These are phyloP conservation scores for Tolypocladium nubicola DNA, from an alignment of 2,329 filamentous ascomycete species.

Conservation along the genomic window DNA sequence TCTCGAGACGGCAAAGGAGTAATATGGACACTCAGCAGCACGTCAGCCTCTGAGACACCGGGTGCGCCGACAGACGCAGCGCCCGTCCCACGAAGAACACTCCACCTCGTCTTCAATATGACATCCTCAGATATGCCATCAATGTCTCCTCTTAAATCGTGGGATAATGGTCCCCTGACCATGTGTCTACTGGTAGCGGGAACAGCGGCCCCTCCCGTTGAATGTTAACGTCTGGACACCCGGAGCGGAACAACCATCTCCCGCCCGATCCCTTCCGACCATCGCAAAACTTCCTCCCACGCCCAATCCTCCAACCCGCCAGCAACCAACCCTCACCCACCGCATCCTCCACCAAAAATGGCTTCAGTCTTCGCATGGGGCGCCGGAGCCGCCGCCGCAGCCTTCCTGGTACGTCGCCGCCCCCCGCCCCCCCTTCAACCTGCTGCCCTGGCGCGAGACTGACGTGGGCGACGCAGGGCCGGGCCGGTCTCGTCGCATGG, in stretches of 20 bases:
- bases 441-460: neutral
- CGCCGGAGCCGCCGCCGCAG: conserved; percentile 38
- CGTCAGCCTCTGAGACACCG: neutral
- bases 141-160: neutral
- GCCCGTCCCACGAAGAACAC: neutral
- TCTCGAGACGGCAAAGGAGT: too few species aligned
- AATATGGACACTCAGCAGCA: neutral
- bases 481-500: conserved; percentile 83
- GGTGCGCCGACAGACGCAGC: neutral
- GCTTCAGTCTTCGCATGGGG: conserved; percentile 34
- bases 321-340: neutral
- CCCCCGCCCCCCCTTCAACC: neutral
- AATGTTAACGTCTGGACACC: neutral
- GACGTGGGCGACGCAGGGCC: conserved; percentile 48
- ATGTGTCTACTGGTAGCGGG: neutral
- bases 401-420: conserved; percentile 33
- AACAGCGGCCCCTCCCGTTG: neutral
- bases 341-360: conserved; percentile 16
- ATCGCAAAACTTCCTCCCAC: conserved; percentile 12
- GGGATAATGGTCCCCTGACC: neutral
- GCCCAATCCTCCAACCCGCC: conserved; percentile 1
- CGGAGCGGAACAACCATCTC: conserved; percentile 12
- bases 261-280: conserved; percentile 10
- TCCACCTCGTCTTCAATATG: neutral
- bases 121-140: neutral